phyloP scores from a whole-genome alignment of 805 yeast species.

The Zygotorulaspora danielsina region DNA sequence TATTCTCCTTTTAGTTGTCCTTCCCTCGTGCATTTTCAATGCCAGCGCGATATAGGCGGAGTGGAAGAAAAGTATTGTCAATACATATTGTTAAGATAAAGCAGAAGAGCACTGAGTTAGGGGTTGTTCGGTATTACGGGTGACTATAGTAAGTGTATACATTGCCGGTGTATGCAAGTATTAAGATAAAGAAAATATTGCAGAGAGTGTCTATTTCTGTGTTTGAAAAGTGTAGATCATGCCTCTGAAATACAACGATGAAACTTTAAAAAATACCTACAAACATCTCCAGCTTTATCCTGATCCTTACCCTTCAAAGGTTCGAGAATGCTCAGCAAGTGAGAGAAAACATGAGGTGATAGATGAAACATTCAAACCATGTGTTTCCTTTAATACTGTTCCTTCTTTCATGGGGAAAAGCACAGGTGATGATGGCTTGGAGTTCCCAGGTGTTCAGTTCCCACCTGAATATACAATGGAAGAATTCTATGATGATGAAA shows the following conservation, averaged over 20 bases:
- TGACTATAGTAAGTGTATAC: no score
- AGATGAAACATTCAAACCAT: constrained; percentile 18
- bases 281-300: constrained; percentile 15
- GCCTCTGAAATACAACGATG: constrained; percentile 14
- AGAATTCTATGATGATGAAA: constrained; percentile 34
- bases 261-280: constrained; percentile 17
- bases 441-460: constrained; percentile 29
- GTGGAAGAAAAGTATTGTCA: no score
- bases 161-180: no score
- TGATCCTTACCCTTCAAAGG: not conserved
- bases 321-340: not conserved
- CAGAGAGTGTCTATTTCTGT: no score
- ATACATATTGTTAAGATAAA: no score
- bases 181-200: not conserved
- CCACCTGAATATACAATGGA: constrained; percentile 32
- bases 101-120: no score
- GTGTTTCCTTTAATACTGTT: constrained; percentile 36
- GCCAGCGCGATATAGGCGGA: no score
- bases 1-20: no score
- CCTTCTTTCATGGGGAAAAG: constrained; percentile 26
- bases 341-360: not conserved
- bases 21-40: no score
- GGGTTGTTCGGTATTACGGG: no score
- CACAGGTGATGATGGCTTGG: constrained; percentile 18
- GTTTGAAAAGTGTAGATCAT: no score